Conservation (phyloP, 345 rosid genomes). For the Rhizophora apiculata region DNA sequence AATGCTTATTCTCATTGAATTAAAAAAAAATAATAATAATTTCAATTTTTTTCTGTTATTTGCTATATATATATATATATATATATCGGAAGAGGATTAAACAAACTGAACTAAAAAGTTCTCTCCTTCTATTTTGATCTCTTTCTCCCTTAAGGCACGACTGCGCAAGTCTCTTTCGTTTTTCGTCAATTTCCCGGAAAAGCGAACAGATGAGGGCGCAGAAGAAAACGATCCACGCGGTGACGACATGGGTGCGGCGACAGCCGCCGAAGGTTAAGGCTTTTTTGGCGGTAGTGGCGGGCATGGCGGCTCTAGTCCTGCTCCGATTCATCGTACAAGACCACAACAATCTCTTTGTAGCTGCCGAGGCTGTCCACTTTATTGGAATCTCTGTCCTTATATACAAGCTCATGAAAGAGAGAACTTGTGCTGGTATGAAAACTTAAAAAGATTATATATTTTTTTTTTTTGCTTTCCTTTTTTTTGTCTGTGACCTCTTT, state of each 20-base stretch:
- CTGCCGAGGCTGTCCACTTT: slow-evolving; percentile 95
- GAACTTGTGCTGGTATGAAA: slow-evolving; percentile 76
- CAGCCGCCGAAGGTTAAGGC: slow-evolving; percentile 98
- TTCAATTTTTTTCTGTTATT: too few species aligned
- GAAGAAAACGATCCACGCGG: slow-evolving; percentile 67
- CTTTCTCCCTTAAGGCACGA: background rate
- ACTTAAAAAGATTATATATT: background rate
- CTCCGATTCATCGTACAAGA: slow-evolving; percentile 90
- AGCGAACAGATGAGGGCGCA: slow-evolving; percentile 44
- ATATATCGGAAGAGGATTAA: too few species aligned
- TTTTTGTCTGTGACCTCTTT: background rate
- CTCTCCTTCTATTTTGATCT: too few species aligned
- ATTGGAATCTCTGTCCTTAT: slow-evolving; percentile 88
- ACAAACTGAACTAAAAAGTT: too few species aligned
- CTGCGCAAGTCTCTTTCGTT: background rate
- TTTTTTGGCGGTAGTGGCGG: slow-evolving; percentile 83
- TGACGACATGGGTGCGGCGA: slow-evolving; percentile 75
- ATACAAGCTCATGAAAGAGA: slow-evolving; percentile 91
- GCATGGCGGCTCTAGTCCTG: slow-evolving; percentile 76
- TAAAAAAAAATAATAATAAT: too few species aligned
- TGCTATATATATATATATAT: too few species aligned
- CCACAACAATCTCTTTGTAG: slow-evolving; percentile 95
- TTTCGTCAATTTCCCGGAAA: background rate
- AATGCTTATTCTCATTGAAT: too few species aligned
- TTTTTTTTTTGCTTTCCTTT: background rate